A percentile compares a stretch with the other conserved stretches of the same genome.
Evolutionary conservation across 176 grass and related monocot genomes (phyloP).

Genomic region (Typha latifolia): DNA sequence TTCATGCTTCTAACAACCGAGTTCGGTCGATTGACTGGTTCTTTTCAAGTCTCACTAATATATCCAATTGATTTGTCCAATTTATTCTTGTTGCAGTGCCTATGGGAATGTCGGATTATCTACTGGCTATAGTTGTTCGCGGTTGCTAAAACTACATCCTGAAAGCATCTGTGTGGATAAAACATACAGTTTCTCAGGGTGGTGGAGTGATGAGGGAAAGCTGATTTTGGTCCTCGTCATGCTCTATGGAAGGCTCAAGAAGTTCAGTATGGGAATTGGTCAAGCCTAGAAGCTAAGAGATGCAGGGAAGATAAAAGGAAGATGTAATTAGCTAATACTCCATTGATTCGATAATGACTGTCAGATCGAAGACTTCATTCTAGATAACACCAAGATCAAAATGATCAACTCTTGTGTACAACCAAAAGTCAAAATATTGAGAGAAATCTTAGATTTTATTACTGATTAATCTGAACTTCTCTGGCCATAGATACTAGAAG

Average conservation of each 20-base stretch:
- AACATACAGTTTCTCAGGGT: slow-evolving; percentile 47
- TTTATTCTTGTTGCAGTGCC: slow-evolving; percentile 24
- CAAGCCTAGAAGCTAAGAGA: slow-evolving; percentile 20
- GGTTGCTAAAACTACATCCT: slow-evolving; percentile 23
- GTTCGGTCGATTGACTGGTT: too few relatives aligned
- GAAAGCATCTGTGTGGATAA: slow-evolving; percentile 35
- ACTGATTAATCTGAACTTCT: too few relatives aligned
- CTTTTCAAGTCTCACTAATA: too few relatives aligned
- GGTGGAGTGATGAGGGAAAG: slow-evolving; percentile 74
- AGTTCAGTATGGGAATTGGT: slow-evolving; percentile 24
- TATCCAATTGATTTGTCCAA: too few relatives aligned
- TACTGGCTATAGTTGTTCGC: slow-evolving; percentile 52
- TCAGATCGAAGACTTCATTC: too few relatives aligned
- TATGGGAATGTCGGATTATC: slow-evolving; percentile 69
- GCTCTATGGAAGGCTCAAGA: slow-evolving; percentile 66
- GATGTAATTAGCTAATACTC: neutral
- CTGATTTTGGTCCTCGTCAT: slow-evolving; percentile 44
- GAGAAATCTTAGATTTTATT: too few relatives aligned
- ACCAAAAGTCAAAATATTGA: too few relatives aligned
- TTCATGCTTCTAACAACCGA: too few relatives aligned
- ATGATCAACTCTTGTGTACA: too few relatives aligned
- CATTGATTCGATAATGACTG: neutral
- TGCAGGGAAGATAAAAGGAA: neutral
- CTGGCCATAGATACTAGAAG: too few relatives aligned
- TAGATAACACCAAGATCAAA: too few relatives aligned